phyloP scores from a whole-genome alignment of 2,329 filamentous ascomycete genomes.

The Iodosphaeria phyllophila region DNA sequence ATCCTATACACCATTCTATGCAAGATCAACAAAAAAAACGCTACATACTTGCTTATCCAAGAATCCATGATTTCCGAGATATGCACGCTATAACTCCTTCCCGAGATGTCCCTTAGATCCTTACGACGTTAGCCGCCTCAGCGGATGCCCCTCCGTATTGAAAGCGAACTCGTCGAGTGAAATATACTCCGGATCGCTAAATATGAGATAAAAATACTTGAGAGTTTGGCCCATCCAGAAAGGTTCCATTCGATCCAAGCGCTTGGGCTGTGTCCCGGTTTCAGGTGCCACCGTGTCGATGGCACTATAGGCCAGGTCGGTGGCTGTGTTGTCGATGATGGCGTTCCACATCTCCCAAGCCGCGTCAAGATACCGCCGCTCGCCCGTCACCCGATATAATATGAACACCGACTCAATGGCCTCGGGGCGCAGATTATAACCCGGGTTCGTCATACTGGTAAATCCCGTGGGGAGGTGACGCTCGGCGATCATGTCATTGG shows the following conservation, averaged over 20 bases:
- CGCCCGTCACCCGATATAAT: slow-evolving; percentile 56
- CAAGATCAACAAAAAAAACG: no score
- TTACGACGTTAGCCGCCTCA: slow-evolving; percentile 1
- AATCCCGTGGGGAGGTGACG: slow-evolving; percentile 31
- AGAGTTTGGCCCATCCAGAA: slow-evolving; percentile 6
- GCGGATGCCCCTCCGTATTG: slow-evolving; percentile 5
- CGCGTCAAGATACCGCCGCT: slow-evolving; percentile 42
- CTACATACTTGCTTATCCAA: no score
- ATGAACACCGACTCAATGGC: slow-evolving; percentile 69
- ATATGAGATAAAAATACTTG: slow-evolving; percentile 5
- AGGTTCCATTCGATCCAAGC: slow-evolving; percentile 9
- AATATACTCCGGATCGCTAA: slow-evolving; percentile 3
- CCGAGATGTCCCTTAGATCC: neutral
- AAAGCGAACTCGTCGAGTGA: slow-evolving; percentile 3
- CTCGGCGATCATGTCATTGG: slow-evolving; percentile 6
- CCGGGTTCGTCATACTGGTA: slow-evolving; percentile 30
- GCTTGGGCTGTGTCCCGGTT: slow-evolving; percentile 15
- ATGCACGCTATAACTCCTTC: no score
- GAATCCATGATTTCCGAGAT: no score
- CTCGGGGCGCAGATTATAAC: slow-evolving; percentile 54
- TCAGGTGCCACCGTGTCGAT: slow-evolving; percentile 36
- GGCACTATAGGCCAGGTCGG: slow-evolving; percentile 43
- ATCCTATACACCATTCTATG: no score
- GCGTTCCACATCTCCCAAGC: slow-evolving; percentile 59
- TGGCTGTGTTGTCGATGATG: slow-evolving; percentile 40